Conservation (phyloP, 352 stramenopile genomes). For the Globisporangium megalacanthum region DNA sequence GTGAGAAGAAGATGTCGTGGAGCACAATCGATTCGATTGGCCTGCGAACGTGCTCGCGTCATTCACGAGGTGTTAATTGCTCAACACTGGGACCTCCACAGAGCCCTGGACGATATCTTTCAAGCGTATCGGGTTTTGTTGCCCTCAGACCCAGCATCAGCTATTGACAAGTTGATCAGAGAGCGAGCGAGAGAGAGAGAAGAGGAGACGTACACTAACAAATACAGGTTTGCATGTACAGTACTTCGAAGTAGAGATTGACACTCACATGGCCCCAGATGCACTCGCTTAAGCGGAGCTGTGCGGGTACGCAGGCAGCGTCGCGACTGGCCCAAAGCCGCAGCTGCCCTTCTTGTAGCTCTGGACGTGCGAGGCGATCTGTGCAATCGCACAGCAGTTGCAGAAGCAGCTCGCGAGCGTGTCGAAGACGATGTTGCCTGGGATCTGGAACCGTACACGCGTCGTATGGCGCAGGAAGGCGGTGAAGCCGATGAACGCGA, state of each 20-base stretch:
- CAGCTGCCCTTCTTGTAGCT: constrained; percentile 21
- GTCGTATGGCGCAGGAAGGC: constrained; percentile 4
- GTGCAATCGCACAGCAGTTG: constrained; percentile 18
- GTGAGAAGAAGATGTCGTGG: too few relatives aligned
- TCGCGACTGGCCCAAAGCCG: constrained; percentile 13
- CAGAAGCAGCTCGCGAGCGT: constrained; percentile 13
- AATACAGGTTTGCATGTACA: background rate
- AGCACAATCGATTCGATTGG: too few relatives aligned
- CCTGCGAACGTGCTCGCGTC: too few relatives aligned
- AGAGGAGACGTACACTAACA: background rate
- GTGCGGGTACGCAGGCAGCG: constrained; percentile 10
- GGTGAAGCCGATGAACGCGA: constrained; percentile 1
- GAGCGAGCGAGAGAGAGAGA: too few relatives aligned
- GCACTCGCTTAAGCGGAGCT: background rate
- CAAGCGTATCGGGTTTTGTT: too few relatives aligned
- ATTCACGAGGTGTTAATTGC: too few relatives aligned
- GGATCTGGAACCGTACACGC: constrained; percentile 9
- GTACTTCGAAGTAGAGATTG: too few relatives aligned
- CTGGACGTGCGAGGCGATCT: constrained; percentile 24
- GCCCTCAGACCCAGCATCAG: too few relatives aligned
- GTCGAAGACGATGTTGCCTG: constrained; percentile 12
- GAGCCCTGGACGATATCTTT: too few relatives aligned
- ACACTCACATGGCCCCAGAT: background rate
- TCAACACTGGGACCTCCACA: too few relatives aligned
- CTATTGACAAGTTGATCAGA: too few relatives aligned